These are phyloP conservation scores for Auricularia cornea DNA, from an alignment of 768 basidiomycete genomes.

Conservation along the genomic window DNA sequence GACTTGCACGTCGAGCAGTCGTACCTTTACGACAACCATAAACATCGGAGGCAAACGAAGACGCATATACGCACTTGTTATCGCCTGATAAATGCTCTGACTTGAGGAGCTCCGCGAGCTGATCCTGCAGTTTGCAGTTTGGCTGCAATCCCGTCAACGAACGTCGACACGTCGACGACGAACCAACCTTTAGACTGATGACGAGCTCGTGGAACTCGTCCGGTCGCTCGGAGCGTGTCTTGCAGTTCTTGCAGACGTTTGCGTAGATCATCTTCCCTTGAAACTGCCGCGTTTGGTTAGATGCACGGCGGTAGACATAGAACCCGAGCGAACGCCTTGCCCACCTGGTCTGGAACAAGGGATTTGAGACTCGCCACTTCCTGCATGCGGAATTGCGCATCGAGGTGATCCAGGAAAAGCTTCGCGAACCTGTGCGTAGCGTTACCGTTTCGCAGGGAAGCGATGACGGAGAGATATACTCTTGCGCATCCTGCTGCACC, in stretches of 20 bases:
- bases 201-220: slow-evolving; percentile 85
- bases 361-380: slow-evolving; percentile 49
- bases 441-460: too few species aligned
- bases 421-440: slow-evolving; percentile 69
- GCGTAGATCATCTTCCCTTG: slow-evolving; percentile 78
- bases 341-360: slow-evolving; percentile 66
- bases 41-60: background rate
- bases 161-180: background rate
- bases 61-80: slow-evolving; percentile 54
- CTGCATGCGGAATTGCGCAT: slow-evolving; percentile 82
- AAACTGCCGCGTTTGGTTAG: slow-evolving; percentile 45
- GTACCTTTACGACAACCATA: slow-evolving; percentile 70
- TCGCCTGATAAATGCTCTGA: slow-evolving; percentile 72
- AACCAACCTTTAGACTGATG: slow-evolving; percentile 63
- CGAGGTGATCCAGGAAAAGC: slow-evolving; percentile 84
- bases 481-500: slow-evolving; percentile 96
- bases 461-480: slow-evolving; percentile 43
- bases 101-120: slow-evolving; percentile 54
- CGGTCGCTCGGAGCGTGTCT: slow-evolving; percentile 54
- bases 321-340: background rate
- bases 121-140: slow-evolving; percentile 64
- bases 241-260: slow-evolving; percentile 68
- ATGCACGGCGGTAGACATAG: slow-evolving; percentile 7
- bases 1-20: slow-evolving; percentile 64
- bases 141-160: slow-evolving; percentile 34